phyloP scores from a whole-genome alignment of 441 rosid species.

The Omphalea diandra region DNA sequence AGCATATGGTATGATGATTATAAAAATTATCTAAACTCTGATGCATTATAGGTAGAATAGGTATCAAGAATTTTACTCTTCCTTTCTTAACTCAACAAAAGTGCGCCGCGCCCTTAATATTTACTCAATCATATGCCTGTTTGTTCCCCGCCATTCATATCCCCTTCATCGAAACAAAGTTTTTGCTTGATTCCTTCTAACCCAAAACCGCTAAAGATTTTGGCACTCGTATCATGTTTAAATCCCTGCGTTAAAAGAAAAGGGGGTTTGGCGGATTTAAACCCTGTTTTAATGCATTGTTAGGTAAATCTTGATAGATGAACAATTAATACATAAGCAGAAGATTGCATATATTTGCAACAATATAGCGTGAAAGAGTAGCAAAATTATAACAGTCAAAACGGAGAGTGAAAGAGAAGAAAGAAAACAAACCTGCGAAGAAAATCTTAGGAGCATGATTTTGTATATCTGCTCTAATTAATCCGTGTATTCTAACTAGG shows the following conservation, averaged over 20 bases:
- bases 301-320: too few relatives aligned
- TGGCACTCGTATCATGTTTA: neutral
- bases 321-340: too few relatives aligned
- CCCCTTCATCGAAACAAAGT: conserved; percentile 8
- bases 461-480: conserved; percentile 9
- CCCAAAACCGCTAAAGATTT: neutral
- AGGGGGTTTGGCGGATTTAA: too few relatives aligned
- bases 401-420: too few relatives aligned
- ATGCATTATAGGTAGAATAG: too few relatives aligned
- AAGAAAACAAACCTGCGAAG: neutral
- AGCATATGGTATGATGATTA: neutral
- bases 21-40: neutral
- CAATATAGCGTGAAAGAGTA: too few relatives aligned
- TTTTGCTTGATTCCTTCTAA: conserved; percentile 3
- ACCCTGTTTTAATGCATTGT: too few relatives aligned
- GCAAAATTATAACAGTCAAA: too few relatives aligned
- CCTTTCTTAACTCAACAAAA: neutral
- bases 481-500: neutral
- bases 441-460: conserved; percentile 7
- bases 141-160: neutral
- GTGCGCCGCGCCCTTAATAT: conserved; percentile 12
- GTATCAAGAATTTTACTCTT: conserved; percentile 1
- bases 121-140: conserved; percentile 14
- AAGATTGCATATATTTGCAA: too few relatives aligned
- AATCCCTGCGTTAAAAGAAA: too few relatives aligned